These are phyloP conservation scores for Chlorella variabilis DNA, from an alignment of 163 green algal species.

Conservation along the genomic window DNA sequence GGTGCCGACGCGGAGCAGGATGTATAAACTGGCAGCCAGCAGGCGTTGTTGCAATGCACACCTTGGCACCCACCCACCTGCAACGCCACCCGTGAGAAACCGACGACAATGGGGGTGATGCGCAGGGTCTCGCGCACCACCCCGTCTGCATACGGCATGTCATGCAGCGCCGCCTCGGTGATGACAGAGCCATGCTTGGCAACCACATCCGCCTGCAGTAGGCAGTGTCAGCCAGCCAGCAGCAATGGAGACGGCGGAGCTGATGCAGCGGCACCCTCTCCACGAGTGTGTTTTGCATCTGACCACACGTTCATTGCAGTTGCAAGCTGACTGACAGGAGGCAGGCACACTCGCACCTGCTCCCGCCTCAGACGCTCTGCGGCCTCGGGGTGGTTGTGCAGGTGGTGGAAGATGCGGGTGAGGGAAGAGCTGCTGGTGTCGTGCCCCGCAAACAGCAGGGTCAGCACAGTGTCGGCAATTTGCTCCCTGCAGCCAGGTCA, in stretches of 20 bases:
- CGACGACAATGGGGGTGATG: conserved; percentile 35
- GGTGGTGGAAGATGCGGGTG: conserved; percentile 31
- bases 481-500: background rate
- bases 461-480: conserved; percentile 45
- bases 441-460: conserved; percentile 54
- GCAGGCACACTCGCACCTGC: conserved; percentile 14
- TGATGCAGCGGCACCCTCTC: no score
- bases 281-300: no score
- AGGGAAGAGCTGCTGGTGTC: conserved; percentile 45
- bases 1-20: no score
- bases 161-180: conserved; percentile 26
- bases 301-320: no score
- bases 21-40: no score
- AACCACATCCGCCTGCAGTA: conserved; percentile 37
- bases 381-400: conserved; percentile 38
- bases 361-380: conserved; percentile 15
- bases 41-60: no score
- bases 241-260: no score
- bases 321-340: no score
- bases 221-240: no score
- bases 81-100: conserved; percentile 36
- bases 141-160: conserved; percentile 53
- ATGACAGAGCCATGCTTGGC: conserved; percentile 44
- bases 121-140: conserved; percentile 47
- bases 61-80: background rate